A percentile compares a stretch with the other conserved stretches of the same genome.
These are phyloP conservation scores for Colletotrichum magnum DNA, from an alignment of 2,329 filamentous ascomycete species.

Conservation along the genomic window DNA sequence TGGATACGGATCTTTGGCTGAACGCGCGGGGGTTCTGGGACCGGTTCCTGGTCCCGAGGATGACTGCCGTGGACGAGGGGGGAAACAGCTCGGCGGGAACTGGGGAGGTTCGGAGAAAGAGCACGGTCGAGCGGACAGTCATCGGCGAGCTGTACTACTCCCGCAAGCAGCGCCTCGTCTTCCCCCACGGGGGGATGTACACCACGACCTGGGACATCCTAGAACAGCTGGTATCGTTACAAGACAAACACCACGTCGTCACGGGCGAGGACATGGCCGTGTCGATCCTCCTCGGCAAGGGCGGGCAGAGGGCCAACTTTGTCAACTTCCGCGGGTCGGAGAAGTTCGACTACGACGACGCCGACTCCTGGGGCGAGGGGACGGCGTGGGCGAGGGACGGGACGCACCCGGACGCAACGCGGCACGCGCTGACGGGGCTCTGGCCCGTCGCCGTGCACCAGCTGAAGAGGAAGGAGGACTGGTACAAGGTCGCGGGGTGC, in stretches of 20 bases:
- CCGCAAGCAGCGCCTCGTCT: conserved; percentile 44
- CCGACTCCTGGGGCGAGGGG: conserved; percentile 46
- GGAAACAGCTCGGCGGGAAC: conserved; percentile 16
- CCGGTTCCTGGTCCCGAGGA: conserved; percentile 44
- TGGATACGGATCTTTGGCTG: conserved; percentile 51
- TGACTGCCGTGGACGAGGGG: conserved; percentile 10
- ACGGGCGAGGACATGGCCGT: conserved; percentile 50
- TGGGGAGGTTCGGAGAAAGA: conserved; percentile 21
- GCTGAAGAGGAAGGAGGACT: conserved; percentile 46
- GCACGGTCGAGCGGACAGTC: conserved; percentile 44
- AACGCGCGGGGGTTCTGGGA: conserved; percentile 51
- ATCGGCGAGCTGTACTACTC: conserved; percentile 50
- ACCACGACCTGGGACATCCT: conserved; percentile 52
- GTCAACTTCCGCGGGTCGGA: conserved; percentile 49
- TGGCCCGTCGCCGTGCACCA: conserved; percentile 47
- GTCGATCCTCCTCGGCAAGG: conserved; percentile 47
- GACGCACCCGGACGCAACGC: conserved; percentile 44
- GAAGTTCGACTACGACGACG: conserved; percentile 50
- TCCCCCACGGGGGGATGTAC: conserved; percentile 52
- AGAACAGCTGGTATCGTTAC: conserved; percentile 45
- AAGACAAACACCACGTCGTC: conserved; percentile 45
- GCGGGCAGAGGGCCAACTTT: conserved; percentile 44
- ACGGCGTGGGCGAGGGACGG: conserved; percentile 47
- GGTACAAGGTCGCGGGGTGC: conserved; percentile 48
- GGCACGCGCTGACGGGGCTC: conserved; percentile 45